Percentiles rank a stretch among this genome's conserved stretches.
These are phyloP conservation scores for Penicillium sp. DNA, from an alignment of 2,329 filamentous ascomycete species.

Conservation along the genomic window DNA sequence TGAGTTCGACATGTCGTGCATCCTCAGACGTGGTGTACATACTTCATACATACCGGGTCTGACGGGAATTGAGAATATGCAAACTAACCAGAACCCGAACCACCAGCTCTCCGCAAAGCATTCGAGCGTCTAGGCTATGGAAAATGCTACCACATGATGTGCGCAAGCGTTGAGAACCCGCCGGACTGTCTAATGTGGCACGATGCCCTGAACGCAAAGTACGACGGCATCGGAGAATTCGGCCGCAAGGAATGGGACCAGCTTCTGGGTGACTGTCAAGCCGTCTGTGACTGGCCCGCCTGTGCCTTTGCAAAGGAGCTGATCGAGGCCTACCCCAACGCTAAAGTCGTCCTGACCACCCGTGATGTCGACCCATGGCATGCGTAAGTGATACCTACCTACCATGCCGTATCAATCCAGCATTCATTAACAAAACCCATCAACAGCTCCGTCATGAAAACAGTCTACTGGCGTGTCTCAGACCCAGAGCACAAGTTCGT, in stretches of 20 bases:
- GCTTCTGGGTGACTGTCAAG: slow-evolving; percentile 62
- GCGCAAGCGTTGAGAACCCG: slow-evolving; percentile 63
- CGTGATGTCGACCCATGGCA: slow-evolving; percentile 65
- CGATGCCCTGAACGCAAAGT: slow-evolving; percentile 63
- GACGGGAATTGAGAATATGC: not conserved
- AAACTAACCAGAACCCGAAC: slow-evolving; percentile 4
- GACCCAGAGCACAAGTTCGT: slow-evolving; percentile 58
- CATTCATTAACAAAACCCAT: not conserved
- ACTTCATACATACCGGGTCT: not conserved
- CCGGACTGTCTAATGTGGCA: slow-evolving; percentile 67
- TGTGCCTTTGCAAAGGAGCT: slow-evolving; percentile 66
- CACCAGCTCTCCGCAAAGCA: slow-evolving; percentile 60
- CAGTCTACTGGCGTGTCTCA: slow-evolving; percentile 63
- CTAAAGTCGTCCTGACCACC: slow-evolving; percentile 66
- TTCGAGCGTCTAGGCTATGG: slow-evolving; percentile 64
- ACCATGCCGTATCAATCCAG: slow-evolving; percentile 12
- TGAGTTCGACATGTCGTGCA: slow-evolving; percentile 37
- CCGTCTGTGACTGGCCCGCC: slow-evolving; percentile 66
- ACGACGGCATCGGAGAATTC: slow-evolving; percentile 59
- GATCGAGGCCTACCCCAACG: slow-evolving; percentile 67
- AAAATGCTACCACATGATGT: slow-evolving; percentile 72
- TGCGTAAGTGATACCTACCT: slow-evolving; percentile 34
- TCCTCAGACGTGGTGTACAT: not conserved
- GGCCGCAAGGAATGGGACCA: slow-evolving; percentile 66
- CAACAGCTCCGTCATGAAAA: slow-evolving; percentile 58